A percentile compares a stretch with the other conserved stretches of the same genome.
Evolutionary conservation across 441 rosid species (phyloP).

Genomic region (Melastoma candidum): DNA sequence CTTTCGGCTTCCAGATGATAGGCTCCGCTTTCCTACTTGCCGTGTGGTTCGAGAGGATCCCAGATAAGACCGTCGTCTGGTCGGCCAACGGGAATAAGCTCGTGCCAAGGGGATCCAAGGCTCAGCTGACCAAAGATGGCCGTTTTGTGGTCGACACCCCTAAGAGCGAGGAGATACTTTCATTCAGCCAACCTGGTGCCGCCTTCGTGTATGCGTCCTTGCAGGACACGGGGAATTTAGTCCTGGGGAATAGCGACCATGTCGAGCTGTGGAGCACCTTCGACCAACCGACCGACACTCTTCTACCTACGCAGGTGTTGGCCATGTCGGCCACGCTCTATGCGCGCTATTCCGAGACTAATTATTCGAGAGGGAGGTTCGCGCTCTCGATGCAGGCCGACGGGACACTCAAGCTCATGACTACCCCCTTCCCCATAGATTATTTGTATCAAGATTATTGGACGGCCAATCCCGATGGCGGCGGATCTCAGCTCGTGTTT

Average conservation of each 20-base stretch:
- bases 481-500: no score
- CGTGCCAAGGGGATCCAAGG: conserved; percentile 11
- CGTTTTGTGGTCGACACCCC: conserved; percentile 22
- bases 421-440: no score
- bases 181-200: not conserved
- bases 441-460: no score
- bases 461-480: no score
- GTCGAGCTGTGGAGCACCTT: conserved; percentile 36
- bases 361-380: conserved; percentile 20
- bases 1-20: conserved; percentile 19
- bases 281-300: conserved; percentile 30
- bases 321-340: conserved; percentile 6
- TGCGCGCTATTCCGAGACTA: conserved; percentile 13
- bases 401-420: no score
- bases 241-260: conserved; percentile 10
- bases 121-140: conserved; percentile 9
- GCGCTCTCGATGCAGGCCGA: conserved; percentile 8
- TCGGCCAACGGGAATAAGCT: conserved; percentile 16
- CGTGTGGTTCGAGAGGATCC: conserved; percentile 25
- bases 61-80: conserved; percentile 24
- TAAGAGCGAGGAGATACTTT: conserved; percentile 21
- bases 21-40: conserved; percentile 16
- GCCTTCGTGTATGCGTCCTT: conserved; percentile 19
- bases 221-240: conserved; percentile 34
- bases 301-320: conserved; percentile 30